A percentile compares a stretch with the other conserved stretches of the same genome.
These are phyloP conservation scores for Helicostylum pulchrum DNA, from an alignment of 192 early-diverging fungal species.

Conservation along the genomic window DNA sequence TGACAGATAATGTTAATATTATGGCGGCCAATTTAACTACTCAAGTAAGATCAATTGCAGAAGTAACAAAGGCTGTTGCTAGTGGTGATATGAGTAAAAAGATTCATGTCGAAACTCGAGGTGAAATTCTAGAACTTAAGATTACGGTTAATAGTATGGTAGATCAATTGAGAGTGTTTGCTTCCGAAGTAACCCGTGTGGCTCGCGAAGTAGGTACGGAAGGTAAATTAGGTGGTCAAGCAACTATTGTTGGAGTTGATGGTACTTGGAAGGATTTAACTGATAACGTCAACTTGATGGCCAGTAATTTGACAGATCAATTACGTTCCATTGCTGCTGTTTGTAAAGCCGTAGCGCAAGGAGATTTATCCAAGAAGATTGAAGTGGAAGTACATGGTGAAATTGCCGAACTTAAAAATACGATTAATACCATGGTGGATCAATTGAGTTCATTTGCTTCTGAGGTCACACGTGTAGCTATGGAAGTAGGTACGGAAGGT, in stretches of 20 bases:
- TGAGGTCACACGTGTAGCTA: constrained; percentile 54
- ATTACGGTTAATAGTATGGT: constrained; percentile 65
- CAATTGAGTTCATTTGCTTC: constrained; percentile 57
- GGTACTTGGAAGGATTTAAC: constrained; percentile 71
- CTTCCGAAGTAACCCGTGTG: constrained; percentile 61
- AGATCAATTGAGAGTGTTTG: constrained; percentile 60
- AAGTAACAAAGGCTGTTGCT: constrained; percentile 50
- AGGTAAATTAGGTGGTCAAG: constrained; percentile 55
- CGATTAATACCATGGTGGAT: constrained; percentile 73
- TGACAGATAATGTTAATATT: constrained; percentile 55
- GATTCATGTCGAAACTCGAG: constrained; percentile 42
- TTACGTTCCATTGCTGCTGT: constrained; percentile 69
- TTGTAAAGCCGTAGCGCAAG: constrained; percentile 58
- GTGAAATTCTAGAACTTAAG: constrained; percentile 52
- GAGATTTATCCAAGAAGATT: constrained; percentile 65
- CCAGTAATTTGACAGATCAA: constrained; percentile 60
- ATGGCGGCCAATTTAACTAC: constrained; percentile 52
- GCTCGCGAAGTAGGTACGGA: constrained; percentile 66
- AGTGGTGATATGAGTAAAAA: constrained; percentile 41
- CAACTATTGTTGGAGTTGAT: constrained; percentile 53
- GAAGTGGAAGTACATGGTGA: constrained; percentile 65
- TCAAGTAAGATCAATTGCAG: constrained; percentile 48
- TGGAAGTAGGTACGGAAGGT: constrained; percentile 57
- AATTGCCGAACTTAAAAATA: constrained; percentile 64
- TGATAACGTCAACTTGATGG: constrained; percentile 69